Evolutionary conservation across 768 basidiomycete genomes (phyloP), one percentile per base, ranked within the genome.

Genomic region (Lepiota venenata): DNA sequence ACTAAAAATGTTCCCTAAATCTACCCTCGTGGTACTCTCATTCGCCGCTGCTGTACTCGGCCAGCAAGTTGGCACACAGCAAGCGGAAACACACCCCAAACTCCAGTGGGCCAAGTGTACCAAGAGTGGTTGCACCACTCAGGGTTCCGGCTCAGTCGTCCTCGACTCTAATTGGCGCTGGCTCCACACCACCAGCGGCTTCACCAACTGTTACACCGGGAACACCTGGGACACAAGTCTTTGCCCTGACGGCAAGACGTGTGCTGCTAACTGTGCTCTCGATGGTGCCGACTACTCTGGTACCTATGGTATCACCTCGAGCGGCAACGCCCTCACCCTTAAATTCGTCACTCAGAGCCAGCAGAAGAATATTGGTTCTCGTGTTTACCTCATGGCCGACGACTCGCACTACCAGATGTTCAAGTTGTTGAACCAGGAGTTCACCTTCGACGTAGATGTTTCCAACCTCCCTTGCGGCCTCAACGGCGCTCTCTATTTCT

Each of bases 151-250:
- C 12, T 51, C 67, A 27, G 70, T 84, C 61, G 74, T 76, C 47
- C 72, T 84, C 65, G 81, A 82, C 65, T 61, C 76, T 57, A 81
- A 82, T 72, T 83, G 80, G 80, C 78, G 81, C 57, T 82, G 78
- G 79, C 62, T 77, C 38, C 77, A 80, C 65, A 61, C 63, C 38
- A 69, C 67, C 54, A 60, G 56, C 43, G 63, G 64, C 38, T 67
- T 69, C 68, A 71, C 67, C 52, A 74, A 74, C 67, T 75, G 81
- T 63, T 82, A 82, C 72, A 80, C 76, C 57, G 81, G 81, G 35
- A 81, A 82, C 71, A 63, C 70, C 14, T 84, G 79, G 79, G 71
- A 82, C 68, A 56, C 70, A 7, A 69, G 75, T 11, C 64, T 81
- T 44, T 84, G 81, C 72, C 74, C 79, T 36, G 74, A 78, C 60